These are phyloP conservation scores for Lagerstroemia speciosa DNA, from an alignment of 345 rosid species.

Conservation along the genomic window DNA sequence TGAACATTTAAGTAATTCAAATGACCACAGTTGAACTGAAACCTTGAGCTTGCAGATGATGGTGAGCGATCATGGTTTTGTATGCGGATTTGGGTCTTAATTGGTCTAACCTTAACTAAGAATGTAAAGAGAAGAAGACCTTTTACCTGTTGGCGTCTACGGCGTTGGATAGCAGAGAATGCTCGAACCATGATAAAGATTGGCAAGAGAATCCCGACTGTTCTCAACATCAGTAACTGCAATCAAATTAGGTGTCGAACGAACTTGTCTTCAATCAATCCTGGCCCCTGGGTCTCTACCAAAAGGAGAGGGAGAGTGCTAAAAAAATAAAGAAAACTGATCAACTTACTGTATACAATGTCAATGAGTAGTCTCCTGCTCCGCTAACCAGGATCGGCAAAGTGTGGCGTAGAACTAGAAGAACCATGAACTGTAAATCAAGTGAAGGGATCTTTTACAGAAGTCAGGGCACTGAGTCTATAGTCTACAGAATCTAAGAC, in stretches of 20 bases:
- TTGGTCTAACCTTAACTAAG: no score
- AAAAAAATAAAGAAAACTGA: background rate
- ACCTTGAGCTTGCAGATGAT: no score
- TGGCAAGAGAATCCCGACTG: conserved; percentile 57
- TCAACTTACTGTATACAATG: conserved; percentile 46
- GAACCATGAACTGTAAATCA: conserved; percentile 53
- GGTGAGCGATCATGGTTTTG: no score
- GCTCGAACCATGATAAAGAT: conserved; percentile 47
- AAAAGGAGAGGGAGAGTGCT: background rate
- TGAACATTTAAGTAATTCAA: no score
- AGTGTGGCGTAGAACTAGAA: conserved; percentile 60
- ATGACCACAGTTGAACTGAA: no score
- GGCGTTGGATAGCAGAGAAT: conserved; percentile 36
- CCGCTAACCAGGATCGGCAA: conserved; percentile 54
- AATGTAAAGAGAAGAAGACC: no score
- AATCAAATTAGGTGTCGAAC: conserved; percentile 2
- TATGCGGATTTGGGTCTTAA: no score
- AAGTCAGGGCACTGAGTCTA: background rate
- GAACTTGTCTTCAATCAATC: background rate
- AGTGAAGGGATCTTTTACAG: background rate
- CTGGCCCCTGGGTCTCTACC: background rate
- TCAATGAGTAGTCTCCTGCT: conserved; percentile 42
- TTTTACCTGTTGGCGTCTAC: conserved; percentile 20
- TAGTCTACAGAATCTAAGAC: background rate
- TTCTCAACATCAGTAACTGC: conserved; percentile 50